Percentiles rank a stretch among this genome's conserved stretches.
phyloP scores from a whole-genome alignment of 179 eudicot genomes.

The Beta corolliflora region DNA sequence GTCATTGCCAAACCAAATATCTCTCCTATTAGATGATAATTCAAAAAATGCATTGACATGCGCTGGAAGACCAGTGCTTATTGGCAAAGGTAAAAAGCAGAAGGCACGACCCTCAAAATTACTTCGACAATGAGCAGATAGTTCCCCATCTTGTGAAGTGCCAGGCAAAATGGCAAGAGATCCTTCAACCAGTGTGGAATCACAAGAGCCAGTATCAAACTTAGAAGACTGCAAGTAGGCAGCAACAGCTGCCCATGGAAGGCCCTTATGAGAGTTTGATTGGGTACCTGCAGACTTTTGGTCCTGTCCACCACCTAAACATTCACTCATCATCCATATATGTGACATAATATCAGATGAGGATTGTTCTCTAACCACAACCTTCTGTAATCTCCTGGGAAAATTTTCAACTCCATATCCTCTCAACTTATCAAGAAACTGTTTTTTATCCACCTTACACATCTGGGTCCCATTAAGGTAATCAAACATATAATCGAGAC shows the following conservation, averaged over 20 bases:
- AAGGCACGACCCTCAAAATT: constrained; percentile 96
- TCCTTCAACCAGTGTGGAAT: constrained; percentile 35
- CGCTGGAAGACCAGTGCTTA: constrained; percentile 87
- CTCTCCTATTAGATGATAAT: constrained; percentile 96
- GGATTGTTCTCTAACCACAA: constrained; percentile 69
- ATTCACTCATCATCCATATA: constrained; percentile 90
- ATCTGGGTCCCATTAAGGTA: constrained; percentile 57
- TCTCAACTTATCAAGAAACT: constrained; percentile 68
- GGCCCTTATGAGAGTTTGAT: constrained; percentile 53
- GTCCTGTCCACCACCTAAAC: constrained; percentile 60
- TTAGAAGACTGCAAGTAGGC: constrained; percentile 59
- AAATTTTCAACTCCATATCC: constrained; percentile 53
- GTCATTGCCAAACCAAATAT: constrained; percentile 99
- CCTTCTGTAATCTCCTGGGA: constrained; percentile 87
- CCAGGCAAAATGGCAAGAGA: constrained; percentile 36
- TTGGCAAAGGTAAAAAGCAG: constrained; percentile 96
- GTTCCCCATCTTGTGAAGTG: constrained; percentile 36
- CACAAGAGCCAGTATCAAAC: constrained; percentile 40
- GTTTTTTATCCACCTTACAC: constrained; percentile 59
- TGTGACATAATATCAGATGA: constrained; percentile 51
- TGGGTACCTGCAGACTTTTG: constrained; percentile 41
- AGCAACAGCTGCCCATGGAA: constrained; percentile 98
- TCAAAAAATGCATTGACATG: constrained; percentile 98
- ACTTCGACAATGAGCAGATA: constrained; percentile 34
- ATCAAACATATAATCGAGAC: constrained; percentile 59